Evolutionary conservation across 2,329 filamentous ascomycete genomes (phyloP).

Genomic region (Plectosphaerella sp.): DNA sequence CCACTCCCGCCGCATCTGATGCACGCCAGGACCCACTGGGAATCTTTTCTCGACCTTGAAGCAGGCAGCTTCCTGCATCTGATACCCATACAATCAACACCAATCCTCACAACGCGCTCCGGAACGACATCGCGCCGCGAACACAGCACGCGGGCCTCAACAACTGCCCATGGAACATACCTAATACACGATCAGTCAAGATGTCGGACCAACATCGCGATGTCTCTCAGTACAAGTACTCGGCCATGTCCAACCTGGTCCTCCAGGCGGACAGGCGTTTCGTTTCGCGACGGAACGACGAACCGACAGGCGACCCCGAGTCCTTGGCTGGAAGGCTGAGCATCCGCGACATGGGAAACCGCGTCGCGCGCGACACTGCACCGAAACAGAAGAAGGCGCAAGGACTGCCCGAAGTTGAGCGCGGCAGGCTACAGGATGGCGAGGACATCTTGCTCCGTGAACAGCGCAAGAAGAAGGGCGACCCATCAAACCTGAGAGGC

Average conservation of each 20-base stretch:
- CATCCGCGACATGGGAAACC: slow-evolving; percentile 89
- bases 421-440: slow-evolving; percentile 73
- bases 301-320: slow-evolving; percentile 94
- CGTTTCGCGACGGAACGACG: slow-evolving; percentile 85
- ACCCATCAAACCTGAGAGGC: slow-evolving; percentile 62
- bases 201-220: slow-evolving; percentile 76
- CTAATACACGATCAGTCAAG: slow-evolving; percentile 24
- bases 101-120: background rate
- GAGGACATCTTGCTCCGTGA: slow-evolving; percentile 79
- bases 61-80: background rate
- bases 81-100: background rate
- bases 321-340: slow-evolving; percentile 92
- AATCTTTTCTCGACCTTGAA: slow-evolving; percentile 2
- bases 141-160: background rate
- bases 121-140: background rate
- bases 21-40: background rate
- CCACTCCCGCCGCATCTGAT: background rate
- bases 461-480: slow-evolving; percentile 81
- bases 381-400: slow-evolving; percentile 76
- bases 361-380: slow-evolving; percentile 72
- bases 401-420: slow-evolving; percentile 65
- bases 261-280: slow-evolving; percentile 99
- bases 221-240: slow-evolving; percentile 98
- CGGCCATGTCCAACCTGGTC: slow-evolving; percentile 99
- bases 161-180: background rate